A percentile compares a stretch with the other conserved stretches of the same genome.
These are phyloP conservation scores for Daldinia concentrica DNA, from an alignment of 495 filamentous ascomycete species.

Conservation along the genomic window DNA sequence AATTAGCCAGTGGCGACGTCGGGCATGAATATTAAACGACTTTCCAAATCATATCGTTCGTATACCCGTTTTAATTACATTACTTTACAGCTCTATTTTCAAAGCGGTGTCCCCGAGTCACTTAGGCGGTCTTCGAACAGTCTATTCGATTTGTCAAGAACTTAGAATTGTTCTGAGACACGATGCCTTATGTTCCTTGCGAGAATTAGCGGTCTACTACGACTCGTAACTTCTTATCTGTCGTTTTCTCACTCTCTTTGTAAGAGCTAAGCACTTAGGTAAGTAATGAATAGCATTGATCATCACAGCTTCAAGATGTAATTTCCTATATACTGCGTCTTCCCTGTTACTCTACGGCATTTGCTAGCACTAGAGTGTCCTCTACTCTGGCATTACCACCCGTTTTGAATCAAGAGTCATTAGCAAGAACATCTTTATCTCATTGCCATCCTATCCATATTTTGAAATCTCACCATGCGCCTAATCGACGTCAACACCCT, in stretches of 20 bases:
- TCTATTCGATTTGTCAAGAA: neutral
- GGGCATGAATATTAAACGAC: conserved; percentile 38
- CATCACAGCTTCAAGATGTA: neutral
- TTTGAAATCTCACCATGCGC: conserved; percentile 46
- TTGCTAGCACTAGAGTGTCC: neutral
- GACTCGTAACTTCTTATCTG: neutral
- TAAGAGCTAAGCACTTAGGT: neutral
- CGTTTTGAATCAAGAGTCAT: neutral
- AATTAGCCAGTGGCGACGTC: conserved; percentile 25
- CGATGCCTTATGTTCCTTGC: neutral
- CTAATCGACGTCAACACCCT: conserved; percentile 55
- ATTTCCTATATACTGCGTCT: neutral
- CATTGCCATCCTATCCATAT: neutral
- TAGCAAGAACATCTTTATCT: neutral
- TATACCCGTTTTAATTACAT: conserved; percentile 15
- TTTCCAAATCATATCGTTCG: conserved; percentile 9
- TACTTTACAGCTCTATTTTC: neutral
- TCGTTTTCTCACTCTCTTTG: conserved; percentile 3
- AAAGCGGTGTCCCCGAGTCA: neutral
- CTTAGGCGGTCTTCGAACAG: neutral
- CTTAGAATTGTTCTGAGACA: conserved; percentile 10
- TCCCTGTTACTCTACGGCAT: neutral
- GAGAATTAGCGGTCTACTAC: conserved; percentile 5
- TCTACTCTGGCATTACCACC: too few species aligned
- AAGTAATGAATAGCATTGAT: conserved; percentile 1